A percentile compares a stretch with the other conserved stretches of the same genome.
Conservation (phyloP, 768 basidiomycete genomes). For the Pholiota molesta region DNA sequence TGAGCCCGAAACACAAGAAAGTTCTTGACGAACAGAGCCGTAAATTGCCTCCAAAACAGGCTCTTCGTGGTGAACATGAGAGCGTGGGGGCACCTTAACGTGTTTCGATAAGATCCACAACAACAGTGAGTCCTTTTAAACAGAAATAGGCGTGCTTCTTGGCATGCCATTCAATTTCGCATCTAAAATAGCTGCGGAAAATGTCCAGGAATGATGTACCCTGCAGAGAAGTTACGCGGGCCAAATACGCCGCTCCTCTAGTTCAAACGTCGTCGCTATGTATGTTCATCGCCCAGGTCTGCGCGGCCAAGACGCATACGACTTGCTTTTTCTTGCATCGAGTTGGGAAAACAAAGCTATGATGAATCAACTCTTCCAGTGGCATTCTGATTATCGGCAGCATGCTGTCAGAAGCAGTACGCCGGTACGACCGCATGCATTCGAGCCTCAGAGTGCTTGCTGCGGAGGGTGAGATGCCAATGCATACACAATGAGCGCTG, state of each 20-base stretch:
- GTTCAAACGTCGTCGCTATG: not conserved
- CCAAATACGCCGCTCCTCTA: not conserved
- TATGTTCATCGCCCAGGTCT: too few relatives aligned
- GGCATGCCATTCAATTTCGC: not conserved
- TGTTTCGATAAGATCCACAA: not conserved
- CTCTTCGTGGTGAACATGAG: conserved; percentile 1
- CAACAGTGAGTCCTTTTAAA: not conserved
- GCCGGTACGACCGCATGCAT: not conserved
- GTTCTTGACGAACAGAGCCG: conserved; percentile 59
- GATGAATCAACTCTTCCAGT: not conserved
- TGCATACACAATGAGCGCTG: not conserved
- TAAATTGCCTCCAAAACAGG: conserved; percentile 54
- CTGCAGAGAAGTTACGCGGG: not conserved
- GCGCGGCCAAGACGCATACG: too few relatives aligned
- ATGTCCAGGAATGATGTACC: not conserved
- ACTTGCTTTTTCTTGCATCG: too few relatives aligned
- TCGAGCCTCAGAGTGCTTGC: not conserved
- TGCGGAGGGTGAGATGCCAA: not conserved
- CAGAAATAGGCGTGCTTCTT: not conserved
- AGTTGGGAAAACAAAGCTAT: too few relatives aligned
- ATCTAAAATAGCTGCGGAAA: conserved; percentile 1
- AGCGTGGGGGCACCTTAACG: not conserved
- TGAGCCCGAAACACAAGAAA: conserved; percentile 59
- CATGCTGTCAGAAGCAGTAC: not conserved
- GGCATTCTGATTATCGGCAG: not conserved